Conservation (phyloP, 129 eudicot genomes). For the Dittrichia graveolens region DNA sequence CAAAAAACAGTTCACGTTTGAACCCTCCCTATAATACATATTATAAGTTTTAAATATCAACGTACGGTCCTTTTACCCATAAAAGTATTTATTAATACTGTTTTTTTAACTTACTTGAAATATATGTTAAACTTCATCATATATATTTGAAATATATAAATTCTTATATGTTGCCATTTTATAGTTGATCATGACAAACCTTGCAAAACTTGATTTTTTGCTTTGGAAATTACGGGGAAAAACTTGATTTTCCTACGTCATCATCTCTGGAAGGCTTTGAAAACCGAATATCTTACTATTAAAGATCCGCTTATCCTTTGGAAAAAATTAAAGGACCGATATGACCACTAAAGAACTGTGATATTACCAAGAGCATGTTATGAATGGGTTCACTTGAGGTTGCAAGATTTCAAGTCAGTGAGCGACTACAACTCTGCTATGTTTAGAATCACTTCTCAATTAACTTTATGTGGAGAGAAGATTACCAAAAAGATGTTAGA, state of each 20-base stretch:
- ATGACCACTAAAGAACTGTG: neutral
- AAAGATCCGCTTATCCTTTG: neutral
- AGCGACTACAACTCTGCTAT: neutral
- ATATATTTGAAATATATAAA: no score
- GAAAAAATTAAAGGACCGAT: neutral
- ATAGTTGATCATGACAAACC: no score
- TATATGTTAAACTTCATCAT: no score
- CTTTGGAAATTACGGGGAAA: no score
- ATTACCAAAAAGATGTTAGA: neutral
- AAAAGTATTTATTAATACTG: no score
- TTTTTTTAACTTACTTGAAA: no score
- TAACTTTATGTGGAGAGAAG: neutral
- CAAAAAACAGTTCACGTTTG: no score
- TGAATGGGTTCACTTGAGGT: neutral
- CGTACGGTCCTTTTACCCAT: no score
- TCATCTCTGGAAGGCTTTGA: constrained; percentile 1
- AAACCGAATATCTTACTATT: neutral
- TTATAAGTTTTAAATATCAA: no score
- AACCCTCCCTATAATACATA: no score
- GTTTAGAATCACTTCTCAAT: neutral
- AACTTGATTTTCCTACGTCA: neutral
- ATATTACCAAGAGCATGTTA: neutral
- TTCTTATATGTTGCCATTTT: no score
- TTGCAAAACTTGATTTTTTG: no score
- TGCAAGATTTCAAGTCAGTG: neutral